Evolutionary conservation across 106 monocot genomes (phyloP), one percentile per base, ranked within the genome.

Genomic region (Iris macrosiphon): DNA sequence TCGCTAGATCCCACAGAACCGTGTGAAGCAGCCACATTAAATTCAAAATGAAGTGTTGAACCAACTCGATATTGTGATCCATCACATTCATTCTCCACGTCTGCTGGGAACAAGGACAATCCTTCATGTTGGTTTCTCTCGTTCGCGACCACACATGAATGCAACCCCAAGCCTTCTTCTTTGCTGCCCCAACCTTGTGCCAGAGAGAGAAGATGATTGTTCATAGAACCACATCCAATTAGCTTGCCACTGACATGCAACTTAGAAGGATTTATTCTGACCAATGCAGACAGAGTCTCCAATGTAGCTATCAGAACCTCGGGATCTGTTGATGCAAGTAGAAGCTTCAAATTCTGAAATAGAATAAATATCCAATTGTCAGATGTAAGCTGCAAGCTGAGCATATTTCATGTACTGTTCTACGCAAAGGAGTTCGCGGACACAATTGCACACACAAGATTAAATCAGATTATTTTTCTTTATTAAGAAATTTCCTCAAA

Each of bases 171-270:
- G 19, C 98, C 91, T 84, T 99, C 98, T 84, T 99, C 98, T 75
- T 99, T 99, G 64, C 98, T 99, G 41, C 98, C 98, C 98, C 98
- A 99, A 31, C 91, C 98, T 47, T 99, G 98, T 11, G 98, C 78
- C n/a, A n/a, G n/a, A 62, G 98, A 92, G 18, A 99, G 68, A 61
- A 99, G 87, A 50, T 76, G 58, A 45, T 50, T 87, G 62, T 91
- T 99, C 52, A 92, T 35, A 38, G 81, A 75, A 29, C 84, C 84
- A 63, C 98, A 99, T 18, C 80, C 73, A 54, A 91, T 79, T 35
- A 81, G 31, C 51, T 99, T 99, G 38, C 91, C 98, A 70, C 78
- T 83, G 11, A 87, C 78, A 81, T 99, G 98, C 49, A 99, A 63
- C 57, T 99, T 99, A 41, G 91, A 99, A 10, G 85, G 85, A 63